phyloP scores from a whole-genome alignment of 192 early-diverging fungal species.

The Phycomyces nitens region DNA sequence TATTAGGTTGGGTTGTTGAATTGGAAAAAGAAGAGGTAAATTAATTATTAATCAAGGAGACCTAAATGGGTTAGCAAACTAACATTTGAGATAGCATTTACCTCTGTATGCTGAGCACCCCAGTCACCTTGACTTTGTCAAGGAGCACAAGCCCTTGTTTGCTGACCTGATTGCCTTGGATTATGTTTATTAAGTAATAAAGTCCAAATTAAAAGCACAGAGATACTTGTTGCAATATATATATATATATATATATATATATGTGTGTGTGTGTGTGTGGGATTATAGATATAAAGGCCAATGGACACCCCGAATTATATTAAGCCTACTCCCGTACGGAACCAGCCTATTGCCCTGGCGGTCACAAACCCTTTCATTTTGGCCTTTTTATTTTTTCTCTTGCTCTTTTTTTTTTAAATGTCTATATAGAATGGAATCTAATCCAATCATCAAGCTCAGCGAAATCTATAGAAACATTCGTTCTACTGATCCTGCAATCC shows the following conservation, averaged over 20 bases:
- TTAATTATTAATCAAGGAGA: not conserved
- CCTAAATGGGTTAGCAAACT: not conserved
- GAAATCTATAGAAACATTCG: not conserved
- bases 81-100: constrained; percentile 11
- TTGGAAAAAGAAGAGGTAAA: constrained; percentile 32
- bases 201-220: too few species aligned
- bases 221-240: too few species aligned
- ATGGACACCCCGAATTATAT: too few species aligned
- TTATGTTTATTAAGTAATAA: constrained; percentile 19
- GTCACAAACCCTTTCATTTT: not conserved
- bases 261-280: too few species aligned
- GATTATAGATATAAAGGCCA: too few species aligned
- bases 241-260: too few species aligned
- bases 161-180: constrained; percentile 30
- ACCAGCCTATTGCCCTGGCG: not conserved
- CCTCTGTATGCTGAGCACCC: constrained; percentile 18
- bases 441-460: not conserved
- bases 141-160: constrained; percentile 12
- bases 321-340: too few species aligned
- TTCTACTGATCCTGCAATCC: not conserved
- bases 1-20: constrained; percentile 34
- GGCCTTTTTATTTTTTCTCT: not conserved
- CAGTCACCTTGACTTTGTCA: constrained; percentile 21
- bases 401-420: not conserved
- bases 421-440: not conserved